Evolutionary conservation across 1,284 basidiomycete genomes (phyloP).

Genomic region (Trichosporon sp.): DNA sequence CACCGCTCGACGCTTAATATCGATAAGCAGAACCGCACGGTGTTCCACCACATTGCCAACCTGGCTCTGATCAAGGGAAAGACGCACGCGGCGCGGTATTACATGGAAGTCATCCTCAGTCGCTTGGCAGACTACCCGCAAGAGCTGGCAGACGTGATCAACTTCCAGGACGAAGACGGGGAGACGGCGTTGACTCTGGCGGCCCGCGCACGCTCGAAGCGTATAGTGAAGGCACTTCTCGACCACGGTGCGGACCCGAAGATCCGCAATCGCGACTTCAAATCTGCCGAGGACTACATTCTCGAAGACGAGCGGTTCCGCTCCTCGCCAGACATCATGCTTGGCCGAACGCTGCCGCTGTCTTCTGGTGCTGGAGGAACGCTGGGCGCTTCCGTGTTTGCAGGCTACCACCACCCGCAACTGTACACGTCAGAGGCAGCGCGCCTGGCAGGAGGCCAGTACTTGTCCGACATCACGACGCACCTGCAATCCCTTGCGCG

Average conservation of each 20-base stretch:
- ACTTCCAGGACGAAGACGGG: conserved; percentile 98
- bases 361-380: conserved; percentile 10
- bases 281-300: conserved; percentile 98
- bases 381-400: conserved; percentile 18
- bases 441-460: conserved; percentile 77
- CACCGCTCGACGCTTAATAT: conserved; percentile 98
- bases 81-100: conserved; percentile 94
- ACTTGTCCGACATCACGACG: conserved; percentile 73
- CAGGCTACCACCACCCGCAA: conserved; percentile 52
- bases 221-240: conserved; percentile 91
- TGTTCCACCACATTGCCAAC: conserved; percentile 98
- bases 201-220: conserved; percentile 89
- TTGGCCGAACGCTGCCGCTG: conserved; percentile 7
- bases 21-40: conserved; percentile 94
- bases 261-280: conserved; percentile 89
- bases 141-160: conserved; percentile 96
- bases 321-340: conserved; percentile 60
- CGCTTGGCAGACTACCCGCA: conserved; percentile 92
- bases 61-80: conserved; percentile 98
- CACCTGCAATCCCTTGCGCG: conserved; percentile 85
- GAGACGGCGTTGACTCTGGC: conserved; percentile 97
- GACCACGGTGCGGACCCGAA: conserved; percentile 97
- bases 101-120: conserved; percentile 92
- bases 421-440: conserved; percentile 83
- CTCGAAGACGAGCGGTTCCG: conserved; percentile 97